Conservation (phyloP, 768 basidiomycete species). For the Leccinum aurantiacum region DNA sequence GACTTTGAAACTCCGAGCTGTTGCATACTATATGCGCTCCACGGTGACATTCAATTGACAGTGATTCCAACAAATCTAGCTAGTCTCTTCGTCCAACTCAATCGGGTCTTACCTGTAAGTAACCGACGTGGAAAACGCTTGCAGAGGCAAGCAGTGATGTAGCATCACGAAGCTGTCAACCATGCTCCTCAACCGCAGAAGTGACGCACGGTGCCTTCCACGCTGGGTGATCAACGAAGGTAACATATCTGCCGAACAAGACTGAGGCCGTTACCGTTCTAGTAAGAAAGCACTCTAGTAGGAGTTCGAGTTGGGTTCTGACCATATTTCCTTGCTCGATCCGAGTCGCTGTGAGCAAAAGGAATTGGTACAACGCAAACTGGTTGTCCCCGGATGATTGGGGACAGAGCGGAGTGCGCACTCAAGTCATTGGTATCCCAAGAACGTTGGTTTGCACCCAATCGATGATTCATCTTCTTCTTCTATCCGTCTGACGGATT, state of each 20-base stretch:
- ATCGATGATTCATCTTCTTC: background rate
- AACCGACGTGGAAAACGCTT: background rate
- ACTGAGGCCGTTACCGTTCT: background rate
- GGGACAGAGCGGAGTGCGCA: background rate
- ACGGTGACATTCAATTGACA: background rate
- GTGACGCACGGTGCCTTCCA: background rate
- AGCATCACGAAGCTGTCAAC: background rate
- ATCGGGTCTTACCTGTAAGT: background rate
- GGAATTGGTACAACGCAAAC: background rate
- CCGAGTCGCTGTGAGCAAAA: background rate
- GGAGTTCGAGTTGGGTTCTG: background rate
- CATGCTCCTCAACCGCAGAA: no score
- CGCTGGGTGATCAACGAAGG: background rate
- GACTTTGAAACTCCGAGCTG: constrained; percentile 14
- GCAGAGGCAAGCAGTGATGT: background rate
- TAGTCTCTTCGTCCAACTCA: background rate
- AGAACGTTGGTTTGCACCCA: background rate
- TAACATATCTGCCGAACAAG: background rate
- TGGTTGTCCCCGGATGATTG: background rate
- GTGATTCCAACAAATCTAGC: background rate
- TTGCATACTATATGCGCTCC: background rate
- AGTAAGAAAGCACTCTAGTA: background rate
- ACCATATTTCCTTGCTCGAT: background rate
- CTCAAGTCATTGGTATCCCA: background rate
- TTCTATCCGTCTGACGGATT: background rate